These are phyloP conservation scores for Camillea tinctor DNA, from an alignment of 2,329 filamentous ascomycete genomes.

Conservation along the genomic window DNA sequence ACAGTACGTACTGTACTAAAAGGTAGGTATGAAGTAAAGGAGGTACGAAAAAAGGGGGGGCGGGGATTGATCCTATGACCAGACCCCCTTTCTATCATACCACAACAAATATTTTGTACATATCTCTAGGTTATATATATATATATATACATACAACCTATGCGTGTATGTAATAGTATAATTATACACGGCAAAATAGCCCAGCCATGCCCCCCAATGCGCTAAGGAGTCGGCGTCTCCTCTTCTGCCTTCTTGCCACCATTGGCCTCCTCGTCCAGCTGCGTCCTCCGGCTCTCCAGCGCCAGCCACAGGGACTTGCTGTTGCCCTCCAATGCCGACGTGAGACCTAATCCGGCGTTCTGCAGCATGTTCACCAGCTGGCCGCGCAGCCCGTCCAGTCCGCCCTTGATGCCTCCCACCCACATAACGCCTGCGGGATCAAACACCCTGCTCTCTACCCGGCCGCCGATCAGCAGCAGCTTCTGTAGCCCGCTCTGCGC, in stretches of 20 bases:
- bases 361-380: conserved; percentile 82
- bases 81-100: no score
- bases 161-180: conserved; percentile 1
- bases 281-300: conserved; percentile 75
- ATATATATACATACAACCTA: neutral
- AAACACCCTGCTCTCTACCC: conserved; percentile 82
- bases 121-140: neutral
- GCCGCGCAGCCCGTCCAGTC: conserved; percentile 74
- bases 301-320: conserved; percentile 83
- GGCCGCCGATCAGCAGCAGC: conserved; percentile 79
- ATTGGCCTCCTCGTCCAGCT: conserved; percentile 71
- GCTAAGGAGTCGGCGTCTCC: conserved; percentile 20
- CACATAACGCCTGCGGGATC: conserved; percentile 67
- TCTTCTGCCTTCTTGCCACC: conserved; percentile 30
- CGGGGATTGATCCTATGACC: no score
- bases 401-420: conserved; percentile 75
- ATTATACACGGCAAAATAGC: conserved; percentile 14
- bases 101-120: neutral
- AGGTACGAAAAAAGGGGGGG: no score
- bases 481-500: conserved; percentile 86
- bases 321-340: conserved; percentile 75
- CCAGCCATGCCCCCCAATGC: conserved; percentile 24
- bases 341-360: conserved; percentile 73
- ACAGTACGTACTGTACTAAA: no score
- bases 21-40: no score